A percentile compares a stretch with the other conserved stretches of the same genome.
Evolutionary conservation across 2,329 filamentous ascomycete genomes (phyloP).

Genomic region (Ascomycota sp.): DNA sequence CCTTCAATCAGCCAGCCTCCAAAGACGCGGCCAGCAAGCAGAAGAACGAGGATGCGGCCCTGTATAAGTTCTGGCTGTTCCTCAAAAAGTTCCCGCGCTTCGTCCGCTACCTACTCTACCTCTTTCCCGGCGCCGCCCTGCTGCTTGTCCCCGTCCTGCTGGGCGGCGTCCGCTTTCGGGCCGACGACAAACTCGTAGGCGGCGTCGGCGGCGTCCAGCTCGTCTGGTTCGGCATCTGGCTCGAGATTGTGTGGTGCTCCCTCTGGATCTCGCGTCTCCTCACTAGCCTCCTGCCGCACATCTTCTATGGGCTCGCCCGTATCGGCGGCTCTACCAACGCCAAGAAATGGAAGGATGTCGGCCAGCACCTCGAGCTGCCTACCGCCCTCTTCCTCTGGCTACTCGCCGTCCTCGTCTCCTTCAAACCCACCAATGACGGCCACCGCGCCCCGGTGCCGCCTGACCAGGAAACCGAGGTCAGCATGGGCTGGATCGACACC

Average conservation of each 20-base stretch:
- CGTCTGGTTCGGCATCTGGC: conserved; percentile 86
- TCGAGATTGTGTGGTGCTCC: conserved; percentile 80
- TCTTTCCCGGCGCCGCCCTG: conserved; percentile 21
- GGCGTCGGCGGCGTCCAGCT: conserved; percentile 53
- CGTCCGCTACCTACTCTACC: conserved; percentile 25
- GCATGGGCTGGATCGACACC: conserved; percentile 47
- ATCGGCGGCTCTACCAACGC: conserved; percentile 60
- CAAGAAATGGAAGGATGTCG: conserved; percentile 86
- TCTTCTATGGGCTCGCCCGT: conserved; percentile 34
- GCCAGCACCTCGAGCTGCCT: conserved; percentile 63
- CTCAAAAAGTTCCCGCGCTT: conserved; percentile 27
- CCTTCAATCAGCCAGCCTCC: conserved; percentile 17
- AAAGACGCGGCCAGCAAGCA: conserved; percentile 10
- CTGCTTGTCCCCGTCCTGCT: conserved; percentile 24
- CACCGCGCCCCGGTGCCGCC: conserved; percentile 19
- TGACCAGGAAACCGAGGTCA: conserved; percentile 18
- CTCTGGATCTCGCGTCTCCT: conserved; percentile 52
- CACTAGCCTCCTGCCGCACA: conserved; percentile 25
- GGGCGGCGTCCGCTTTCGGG: conserved; percentile 17
- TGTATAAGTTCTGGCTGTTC: conserved; percentile 20
- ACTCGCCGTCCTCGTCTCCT: conserved; percentile 67
- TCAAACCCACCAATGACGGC: conserved; percentile 54
- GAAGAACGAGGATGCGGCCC: conserved; percentile 11
- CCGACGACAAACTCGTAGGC: conserved; percentile 24
- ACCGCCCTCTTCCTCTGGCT: conserved; percentile 81